Conservation (phyloP, 371 early-diverging fungal genomes). For the Capniomyces stellatus region DNA sequence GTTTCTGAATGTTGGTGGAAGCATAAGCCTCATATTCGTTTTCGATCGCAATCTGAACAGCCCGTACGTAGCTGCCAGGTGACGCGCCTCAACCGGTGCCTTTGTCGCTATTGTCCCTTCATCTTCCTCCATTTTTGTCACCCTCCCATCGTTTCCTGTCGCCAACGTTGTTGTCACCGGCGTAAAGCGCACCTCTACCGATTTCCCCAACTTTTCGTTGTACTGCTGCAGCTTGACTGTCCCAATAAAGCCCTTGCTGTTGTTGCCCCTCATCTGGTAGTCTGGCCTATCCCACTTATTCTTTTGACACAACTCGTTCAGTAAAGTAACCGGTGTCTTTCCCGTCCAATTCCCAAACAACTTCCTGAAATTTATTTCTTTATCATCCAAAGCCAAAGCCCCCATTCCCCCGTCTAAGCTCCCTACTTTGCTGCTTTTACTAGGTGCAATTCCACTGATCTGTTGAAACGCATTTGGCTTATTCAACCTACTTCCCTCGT, state of each 20-base stretch:
- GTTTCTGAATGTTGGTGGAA: conserved; percentile 55
- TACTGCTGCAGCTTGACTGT: conserved; percentile 38
- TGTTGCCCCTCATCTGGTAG: conserved; percentile 32
- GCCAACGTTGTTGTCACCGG: conserved; percentile 25
- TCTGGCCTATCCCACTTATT: conserved; percentile 56
- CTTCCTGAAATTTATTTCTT: no score
- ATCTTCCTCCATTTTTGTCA: no score
- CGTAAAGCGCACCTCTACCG: conserved; percentile 30
- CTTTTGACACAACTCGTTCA: conserved; percentile 63
- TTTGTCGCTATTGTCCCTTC: conserved; percentile 7
- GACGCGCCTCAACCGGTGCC: conserved; percentile 52
- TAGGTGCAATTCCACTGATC: no score
- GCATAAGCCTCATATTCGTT: conserved; percentile 43
- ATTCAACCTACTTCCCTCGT: no score
- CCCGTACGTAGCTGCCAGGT: conserved; percentile 61
- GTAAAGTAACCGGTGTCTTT: conserved; percentile 54
- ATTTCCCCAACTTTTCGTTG: conserved; percentile 50
- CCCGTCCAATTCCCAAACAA: conserved; percentile 69
- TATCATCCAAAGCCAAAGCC: no score
- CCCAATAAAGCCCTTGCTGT: conserved; percentile 29
- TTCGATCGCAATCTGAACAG: conserved; percentile 59
- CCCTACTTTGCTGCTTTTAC: no score
- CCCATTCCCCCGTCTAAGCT: no score
- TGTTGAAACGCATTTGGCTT: no score
- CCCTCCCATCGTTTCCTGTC: no score